Percentiles rank a stretch among this genome's conserved stretches.
Conservation (phyloP, 306 rosid genomes). For the Pyrus bretschneideri region DNA sequence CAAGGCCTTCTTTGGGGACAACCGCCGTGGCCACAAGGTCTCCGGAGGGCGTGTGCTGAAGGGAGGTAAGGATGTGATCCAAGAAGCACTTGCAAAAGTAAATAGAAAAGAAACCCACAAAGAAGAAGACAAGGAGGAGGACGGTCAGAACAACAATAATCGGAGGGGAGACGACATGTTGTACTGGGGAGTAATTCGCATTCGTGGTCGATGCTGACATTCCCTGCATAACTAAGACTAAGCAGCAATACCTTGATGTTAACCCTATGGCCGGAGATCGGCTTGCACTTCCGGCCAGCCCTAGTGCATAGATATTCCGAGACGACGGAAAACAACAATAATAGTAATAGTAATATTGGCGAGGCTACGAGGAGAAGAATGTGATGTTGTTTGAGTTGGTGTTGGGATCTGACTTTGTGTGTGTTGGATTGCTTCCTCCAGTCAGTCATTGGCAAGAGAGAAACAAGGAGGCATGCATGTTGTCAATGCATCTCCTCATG, state of each 20-base stretch:
- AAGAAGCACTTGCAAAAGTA: conserved; percentile 43
- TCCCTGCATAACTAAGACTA: neutral
- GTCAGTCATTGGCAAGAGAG: conserved; percentile 2
- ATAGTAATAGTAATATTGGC: neutral
- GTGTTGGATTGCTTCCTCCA: neutral
- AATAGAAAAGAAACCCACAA: conserved; percentile 37
- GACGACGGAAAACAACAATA: neutral
- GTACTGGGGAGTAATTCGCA: neutral
- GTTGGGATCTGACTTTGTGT: neutral
- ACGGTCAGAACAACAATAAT: conserved; percentile 37
- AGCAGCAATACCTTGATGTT: neutral
- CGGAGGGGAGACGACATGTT: conserved; percentile 17
- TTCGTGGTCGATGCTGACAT: conserved; percentile 23
- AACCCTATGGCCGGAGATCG: conserved; percentile 16
- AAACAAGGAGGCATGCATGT: conserved; percentile 19
- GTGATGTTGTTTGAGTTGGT: neutral
- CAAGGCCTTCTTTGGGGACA: conserved; percentile 39
- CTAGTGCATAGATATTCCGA: conserved; percentile 17
- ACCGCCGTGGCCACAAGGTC: conserved; percentile 5
- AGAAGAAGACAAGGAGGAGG: conserved; percentile 31
- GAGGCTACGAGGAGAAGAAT: neutral
- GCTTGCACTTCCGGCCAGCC: conserved; percentile 19
- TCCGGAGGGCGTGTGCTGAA: conserved; percentile 28
- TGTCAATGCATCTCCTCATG: neutral
- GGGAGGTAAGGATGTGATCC: conserved; percentile 11